A percentile compares a stretch with the other conserved stretches of the same genome.
phyloP scores from a whole-genome alignment of 2,329 filamentous ascomycete species.

The Monilinia polystroma region DNA sequence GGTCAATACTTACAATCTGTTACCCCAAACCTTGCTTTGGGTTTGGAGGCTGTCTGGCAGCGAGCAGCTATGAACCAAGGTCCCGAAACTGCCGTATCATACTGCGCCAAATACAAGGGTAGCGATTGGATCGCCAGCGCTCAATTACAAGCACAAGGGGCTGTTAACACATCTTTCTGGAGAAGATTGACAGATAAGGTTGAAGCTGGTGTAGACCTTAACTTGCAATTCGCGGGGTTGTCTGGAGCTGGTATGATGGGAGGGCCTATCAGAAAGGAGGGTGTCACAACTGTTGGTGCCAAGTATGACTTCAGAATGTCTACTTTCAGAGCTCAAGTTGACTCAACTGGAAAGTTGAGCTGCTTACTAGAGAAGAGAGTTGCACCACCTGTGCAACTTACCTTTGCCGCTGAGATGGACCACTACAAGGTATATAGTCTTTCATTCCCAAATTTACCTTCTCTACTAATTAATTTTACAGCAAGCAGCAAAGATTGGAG shows the following conservation, averaged over 20 bases:
- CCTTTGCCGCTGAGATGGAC: constrained; percentile 95
- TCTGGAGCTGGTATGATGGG: constrained; percentile 69
- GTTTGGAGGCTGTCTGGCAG: constrained; percentile 93
- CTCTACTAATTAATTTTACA: constrained; percentile 46
- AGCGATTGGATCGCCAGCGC: constrained; percentile 90
- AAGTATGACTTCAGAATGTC: constrained; percentile 98
- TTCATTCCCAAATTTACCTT: background rate
- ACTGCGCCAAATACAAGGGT: constrained; percentile 87
- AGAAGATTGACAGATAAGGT: constrained; percentile 88
- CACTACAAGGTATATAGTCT: constrained; percentile 76
- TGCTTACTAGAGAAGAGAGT: constrained; percentile 95
- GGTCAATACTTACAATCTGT: constrained; percentile 93
- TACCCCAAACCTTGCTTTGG: constrained; percentile 81
- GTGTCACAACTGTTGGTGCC: constrained; percentile 84
- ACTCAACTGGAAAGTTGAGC: constrained; percentile 90
- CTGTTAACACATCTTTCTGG: constrained; percentile 92
- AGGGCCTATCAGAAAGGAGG: constrained; percentile 75
- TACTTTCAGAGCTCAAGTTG: constrained; percentile 92
- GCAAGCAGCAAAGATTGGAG: constrained; percentile 93
- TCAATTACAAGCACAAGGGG: constrained; percentile 78
- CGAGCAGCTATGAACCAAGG: constrained; percentile 78
- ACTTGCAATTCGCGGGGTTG: constrained; percentile 73
- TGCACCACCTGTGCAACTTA: constrained; percentile 86
- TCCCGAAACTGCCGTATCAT: constrained; percentile 88
- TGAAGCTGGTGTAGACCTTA: constrained; percentile 93